Conservation (phyloP, 2,329 filamentous ascomycete genomes). For the Cercospora citrullina region DNA sequence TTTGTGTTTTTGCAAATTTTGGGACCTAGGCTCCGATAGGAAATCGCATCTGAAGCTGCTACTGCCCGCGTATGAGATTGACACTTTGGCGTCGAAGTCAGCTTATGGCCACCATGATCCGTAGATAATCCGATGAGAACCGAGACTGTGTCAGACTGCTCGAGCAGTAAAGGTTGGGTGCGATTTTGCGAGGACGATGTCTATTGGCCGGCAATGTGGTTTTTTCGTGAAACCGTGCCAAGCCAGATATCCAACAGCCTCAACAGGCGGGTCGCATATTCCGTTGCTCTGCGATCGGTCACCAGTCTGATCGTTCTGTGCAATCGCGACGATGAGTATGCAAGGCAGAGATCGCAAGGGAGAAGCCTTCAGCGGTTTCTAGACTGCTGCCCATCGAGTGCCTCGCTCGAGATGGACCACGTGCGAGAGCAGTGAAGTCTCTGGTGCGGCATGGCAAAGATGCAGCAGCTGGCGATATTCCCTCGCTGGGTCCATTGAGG, state of each 20-base stretch:
- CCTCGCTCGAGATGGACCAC: background rate
- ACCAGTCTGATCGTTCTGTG: background rate
- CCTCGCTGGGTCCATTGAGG: background rate
- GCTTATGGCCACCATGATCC: background rate
- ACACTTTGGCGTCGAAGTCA: background rate
- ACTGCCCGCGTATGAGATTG: background rate
- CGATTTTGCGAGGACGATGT: background rate
- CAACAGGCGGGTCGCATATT: background rate
- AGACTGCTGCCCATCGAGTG: background rate
- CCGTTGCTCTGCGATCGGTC: background rate
- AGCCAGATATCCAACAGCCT: background rate
- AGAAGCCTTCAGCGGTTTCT: background rate
- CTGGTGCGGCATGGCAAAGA: background rate
- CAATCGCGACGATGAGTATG: background rate
- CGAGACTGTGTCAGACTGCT: background rate
- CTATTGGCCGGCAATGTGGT: background rate
- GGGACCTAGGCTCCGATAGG: background rate
- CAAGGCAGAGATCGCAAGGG: background rate
- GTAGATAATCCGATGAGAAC: background rate
- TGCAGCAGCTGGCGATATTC: background rate
- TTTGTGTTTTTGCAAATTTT: background rate
- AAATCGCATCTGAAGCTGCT: background rate
- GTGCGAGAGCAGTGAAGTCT: background rate
- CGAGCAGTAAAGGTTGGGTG: background rate
- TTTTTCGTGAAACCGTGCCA: background rate